Percentiles rank a stretch among this genome's conserved stretches.
Evolutionary conservation across 1,139 yeast species (phyloP).

Genomic region (Kluyveromyces sp.): DNA sequence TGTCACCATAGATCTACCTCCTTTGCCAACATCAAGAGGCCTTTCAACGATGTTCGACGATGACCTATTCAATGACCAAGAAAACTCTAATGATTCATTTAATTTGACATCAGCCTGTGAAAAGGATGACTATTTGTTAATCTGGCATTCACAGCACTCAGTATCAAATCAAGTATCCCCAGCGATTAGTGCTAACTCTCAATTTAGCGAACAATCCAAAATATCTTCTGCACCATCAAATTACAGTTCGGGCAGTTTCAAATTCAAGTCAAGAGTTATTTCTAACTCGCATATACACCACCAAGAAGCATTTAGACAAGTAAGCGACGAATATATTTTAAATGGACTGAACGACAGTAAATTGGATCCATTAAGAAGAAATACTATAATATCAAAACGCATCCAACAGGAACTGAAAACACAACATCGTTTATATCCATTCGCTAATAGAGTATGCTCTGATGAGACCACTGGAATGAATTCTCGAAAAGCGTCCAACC

Average conservation of each 20-base stretch:
- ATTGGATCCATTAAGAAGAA: slow-evolving; percentile 22
- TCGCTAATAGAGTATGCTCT: neutral
- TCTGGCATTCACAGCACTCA: slow-evolving; percentile 34
- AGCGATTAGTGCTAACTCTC: slow-evolving; percentile 23
- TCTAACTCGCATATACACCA: neutral
- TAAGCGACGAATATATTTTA: neutral
- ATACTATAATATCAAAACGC: slow-evolving; percentile 16
- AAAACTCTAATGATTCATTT: slow-evolving; percentile 37
- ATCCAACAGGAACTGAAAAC: slow-evolving; percentile 14
- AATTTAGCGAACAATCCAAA: slow-evolving; percentile 18
- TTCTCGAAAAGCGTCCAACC: neutral
- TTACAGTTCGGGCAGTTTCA: slow-evolving; percentile 6
- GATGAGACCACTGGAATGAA: neutral
- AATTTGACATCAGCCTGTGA: slow-evolving; percentile 39
- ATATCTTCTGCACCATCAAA: slow-evolving; percentile 13
- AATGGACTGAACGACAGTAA: slow-evolving; percentile 8
- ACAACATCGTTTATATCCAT: slow-evolving; percentile 5
- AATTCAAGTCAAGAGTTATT: slow-evolving; percentile 23
- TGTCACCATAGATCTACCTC: slow-evolving; percentile 1
- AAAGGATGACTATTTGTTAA: slow-evolving; percentile 22
- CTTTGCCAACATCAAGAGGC: slow-evolving; percentile 1
- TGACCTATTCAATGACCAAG: slow-evolving; percentile 21
- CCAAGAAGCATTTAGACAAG: neutral
- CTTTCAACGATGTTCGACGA: slow-evolving; percentile 17
- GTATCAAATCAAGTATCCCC: slow-evolving; percentile 22